These are phyloP conservation scores for Mycothermus thermophilus DNA, from an alignment of 495 filamentous ascomycete genomes.

Conservation along the genomic window DNA sequence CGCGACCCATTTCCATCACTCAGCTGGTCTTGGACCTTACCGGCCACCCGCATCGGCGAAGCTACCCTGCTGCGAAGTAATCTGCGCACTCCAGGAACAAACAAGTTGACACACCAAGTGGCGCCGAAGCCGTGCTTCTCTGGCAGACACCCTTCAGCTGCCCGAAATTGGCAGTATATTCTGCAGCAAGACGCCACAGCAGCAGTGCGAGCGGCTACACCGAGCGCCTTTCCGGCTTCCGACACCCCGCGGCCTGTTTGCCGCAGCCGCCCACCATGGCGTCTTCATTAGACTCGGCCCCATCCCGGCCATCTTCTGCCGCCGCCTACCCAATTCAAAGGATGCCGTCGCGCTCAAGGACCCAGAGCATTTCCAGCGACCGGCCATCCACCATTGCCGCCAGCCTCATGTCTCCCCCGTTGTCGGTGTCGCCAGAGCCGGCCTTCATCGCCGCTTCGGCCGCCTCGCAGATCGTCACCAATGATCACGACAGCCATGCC, in stretches of 20 bases:
- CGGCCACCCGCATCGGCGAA: too few relatives aligned
- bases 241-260: slow-evolving; percentile 5
- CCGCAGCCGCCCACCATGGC: slow-evolving; percentile 9
- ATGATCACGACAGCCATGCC: slow-evolving; percentile 64
- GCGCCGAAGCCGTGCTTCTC: too few relatives aligned
- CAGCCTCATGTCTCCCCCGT: slow-evolving; percentile 45
- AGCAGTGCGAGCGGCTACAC: too few relatives aligned
- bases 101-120: too few relatives aligned
- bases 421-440: slow-evolving; percentile 60
- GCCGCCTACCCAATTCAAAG: slow-evolving; percentile 24
- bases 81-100: too few relatives aligned
- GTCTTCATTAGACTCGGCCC: slow-evolving; percentile 21
- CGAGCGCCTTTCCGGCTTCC: too few relatives aligned
- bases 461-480: slow-evolving; percentile 82
- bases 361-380: slow-evolving; percentile 44
- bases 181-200: slow-evolving; percentile 11
- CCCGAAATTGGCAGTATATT: slow-evolving; percentile 4
- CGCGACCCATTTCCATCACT: too few relatives aligned
- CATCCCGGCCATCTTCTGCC: slow-evolving; percentile 29
- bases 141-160: too few relatives aligned
- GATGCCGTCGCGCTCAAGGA: slow-evolving; percentile 26
- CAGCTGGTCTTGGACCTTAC: too few relatives aligned
- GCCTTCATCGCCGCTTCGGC: slow-evolving; percentile 82
- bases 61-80: too few relatives aligned
- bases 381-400: slow-evolving; percentile 34